Evolutionary conservation across 2,329 filamentous ascomycete species (phyloP).

Genomic region (Fusarium metavorans): DNA sequence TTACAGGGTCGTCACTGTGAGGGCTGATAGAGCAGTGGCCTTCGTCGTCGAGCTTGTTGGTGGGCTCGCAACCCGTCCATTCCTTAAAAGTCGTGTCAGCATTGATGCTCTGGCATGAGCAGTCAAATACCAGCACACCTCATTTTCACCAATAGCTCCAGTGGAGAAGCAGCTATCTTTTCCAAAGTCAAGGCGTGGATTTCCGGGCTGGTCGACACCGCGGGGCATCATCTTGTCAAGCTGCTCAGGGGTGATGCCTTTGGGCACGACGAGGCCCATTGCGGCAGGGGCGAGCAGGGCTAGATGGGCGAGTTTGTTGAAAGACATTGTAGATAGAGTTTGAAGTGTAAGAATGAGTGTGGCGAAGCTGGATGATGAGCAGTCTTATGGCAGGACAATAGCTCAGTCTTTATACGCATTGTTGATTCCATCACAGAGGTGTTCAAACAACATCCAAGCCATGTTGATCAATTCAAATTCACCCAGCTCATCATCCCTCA

Average conservation of each 20-base stretch:
- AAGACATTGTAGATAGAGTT: neutral
- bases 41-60: neutral
- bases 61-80: neutral
- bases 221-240: neutral
- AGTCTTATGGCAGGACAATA: fast-evolving
- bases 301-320: neutral
- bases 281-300: neutral
- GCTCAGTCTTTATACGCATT: neutral
- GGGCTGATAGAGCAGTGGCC: neutral
- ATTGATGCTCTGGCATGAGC: fast-evolving
- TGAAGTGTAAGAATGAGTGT: neutral
- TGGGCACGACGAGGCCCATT: neutral
- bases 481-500: neutral
- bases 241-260: neutral
- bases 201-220: neutral
- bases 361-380: neutral
- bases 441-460: neutral
- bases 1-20: neutral
- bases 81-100: neutral
- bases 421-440: neutral
- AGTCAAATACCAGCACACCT: neutral
- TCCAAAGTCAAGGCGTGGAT: neutral
- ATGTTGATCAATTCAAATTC: neutral
- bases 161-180: neutral
- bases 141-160: neutral